These are phyloP conservation scores for Labyrinthula sp. DNA, from an alignment of 352 stramenopile species.

Conservation along the genomic window DNA sequence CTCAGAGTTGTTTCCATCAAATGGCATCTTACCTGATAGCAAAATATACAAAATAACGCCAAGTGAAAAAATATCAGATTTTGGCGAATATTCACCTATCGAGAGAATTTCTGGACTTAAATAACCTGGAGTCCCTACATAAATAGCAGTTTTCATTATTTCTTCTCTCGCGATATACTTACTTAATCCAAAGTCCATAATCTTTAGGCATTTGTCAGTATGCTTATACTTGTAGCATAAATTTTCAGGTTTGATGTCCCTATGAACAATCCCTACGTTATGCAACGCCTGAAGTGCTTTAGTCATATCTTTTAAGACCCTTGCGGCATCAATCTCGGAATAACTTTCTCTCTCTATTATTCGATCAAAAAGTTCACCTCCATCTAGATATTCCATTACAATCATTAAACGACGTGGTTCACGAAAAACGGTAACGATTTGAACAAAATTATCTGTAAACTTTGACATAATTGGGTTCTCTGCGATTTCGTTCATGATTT, in stretches of 20 bases:
- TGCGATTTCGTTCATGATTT: constrained; percentile 13
- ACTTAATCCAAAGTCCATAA: constrained; percentile 73
- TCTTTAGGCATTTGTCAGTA: constrained; percentile 39
- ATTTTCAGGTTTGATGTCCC: constrained; percentile 27
- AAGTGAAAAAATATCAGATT: constrained; percentile 35
- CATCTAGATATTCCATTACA: constrained; percentile 15
- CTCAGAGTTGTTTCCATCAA: constrained; percentile 23
- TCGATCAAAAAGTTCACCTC: constrained; percentile 24
- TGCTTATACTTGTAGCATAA: constrained; percentile 14
- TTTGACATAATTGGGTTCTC: constrained; percentile 12
- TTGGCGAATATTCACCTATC: constrained; percentile 29
- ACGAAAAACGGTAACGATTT: constrained; percentile 7
- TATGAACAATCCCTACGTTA: constrained; percentile 16
- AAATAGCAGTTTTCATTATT: constrained; percentile 63
- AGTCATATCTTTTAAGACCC: constrained; percentile 16
- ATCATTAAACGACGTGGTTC: constrained; percentile 9
- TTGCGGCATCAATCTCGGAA: constrained; percentile 24
- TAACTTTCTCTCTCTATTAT: constrained; percentile 20
- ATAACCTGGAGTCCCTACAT: constrained; percentile 36
- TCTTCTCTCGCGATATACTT: constrained; percentile 66
- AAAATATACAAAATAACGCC: constrained; percentile 38
- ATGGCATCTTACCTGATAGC: constrained; percentile 34
- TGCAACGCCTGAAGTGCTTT: constrained; percentile 11
- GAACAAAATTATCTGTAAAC: constrained; percentile 14
- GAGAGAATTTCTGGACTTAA: constrained; percentile 37